Evolutionary conservation across 1,284 basidiomycete genomes (phyloP).

Genomic region (Fomitopsis schrenkii): DNA sequence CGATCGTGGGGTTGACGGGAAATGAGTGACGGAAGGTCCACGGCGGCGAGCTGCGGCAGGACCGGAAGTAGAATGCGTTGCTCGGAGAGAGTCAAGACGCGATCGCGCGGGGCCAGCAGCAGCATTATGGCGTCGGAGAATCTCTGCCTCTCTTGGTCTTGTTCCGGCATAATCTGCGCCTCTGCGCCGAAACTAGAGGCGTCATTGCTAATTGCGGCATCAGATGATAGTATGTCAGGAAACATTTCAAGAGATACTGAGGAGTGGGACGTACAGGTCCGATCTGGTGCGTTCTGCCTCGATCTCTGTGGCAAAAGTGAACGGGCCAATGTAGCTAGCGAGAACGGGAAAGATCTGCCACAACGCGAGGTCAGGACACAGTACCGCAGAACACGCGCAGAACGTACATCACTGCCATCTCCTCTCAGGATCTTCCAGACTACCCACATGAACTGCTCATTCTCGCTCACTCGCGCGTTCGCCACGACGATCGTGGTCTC

Average conservation of each 20-base stretch:
- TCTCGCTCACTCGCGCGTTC: conserved; percentile 47
- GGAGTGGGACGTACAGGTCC: conserved; percentile 11
- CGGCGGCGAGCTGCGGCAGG: conserved; percentile 50
- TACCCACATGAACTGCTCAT: conserved; percentile 77
- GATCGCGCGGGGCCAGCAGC: conserved; percentile 60
- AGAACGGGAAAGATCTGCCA: conserved; percentile 70
- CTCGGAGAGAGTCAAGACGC: conserved; percentile 67
- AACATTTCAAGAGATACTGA: no score
- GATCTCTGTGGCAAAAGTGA: conserved; percentile 65
- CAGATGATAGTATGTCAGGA: not conserved
- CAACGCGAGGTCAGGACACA: not conserved
- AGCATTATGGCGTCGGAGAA: conserved; percentile 57
- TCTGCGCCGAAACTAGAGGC: no score
- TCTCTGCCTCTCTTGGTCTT: conserved; percentile 31
- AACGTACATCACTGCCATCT: no score
- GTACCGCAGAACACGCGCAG: conserved; percentile 31
- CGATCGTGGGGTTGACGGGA: conserved; percentile 62
- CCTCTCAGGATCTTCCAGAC: conserved; percentile 78
- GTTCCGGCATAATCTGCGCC: no score
- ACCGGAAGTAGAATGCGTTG: conserved; percentile 52
- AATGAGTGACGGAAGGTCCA: conserved; percentile 61
- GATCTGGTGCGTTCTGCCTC: conserved; percentile 40
- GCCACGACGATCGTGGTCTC: conserved; percentile 50
- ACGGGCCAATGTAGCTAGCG: conserved; percentile 63
- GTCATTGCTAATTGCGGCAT: conserved; percentile 27